Evolutionary conservation across 1,139 yeast genomes (phyloP).

Genomic region (Lodderomyces jiufengensis): DNA sequence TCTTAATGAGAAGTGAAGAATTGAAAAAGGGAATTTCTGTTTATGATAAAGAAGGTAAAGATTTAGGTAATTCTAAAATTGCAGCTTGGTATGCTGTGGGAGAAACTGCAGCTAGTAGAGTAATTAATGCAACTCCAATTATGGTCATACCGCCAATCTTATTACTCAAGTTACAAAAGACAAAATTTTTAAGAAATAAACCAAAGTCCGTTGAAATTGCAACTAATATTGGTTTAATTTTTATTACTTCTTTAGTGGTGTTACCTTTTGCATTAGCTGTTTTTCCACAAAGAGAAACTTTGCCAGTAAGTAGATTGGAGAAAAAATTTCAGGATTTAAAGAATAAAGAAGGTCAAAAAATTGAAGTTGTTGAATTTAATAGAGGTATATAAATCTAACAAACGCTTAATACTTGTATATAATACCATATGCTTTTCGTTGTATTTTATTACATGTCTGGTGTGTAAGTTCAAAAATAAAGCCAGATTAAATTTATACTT

Average conservation of each 20-base stretch:
- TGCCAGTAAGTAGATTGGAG: conserved; percentile 61
- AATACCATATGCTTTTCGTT: too few species aligned
- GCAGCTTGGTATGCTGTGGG: conserved; percentile 95
- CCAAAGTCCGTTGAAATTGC: conserved; percentile 60
- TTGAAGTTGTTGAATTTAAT: conserved; percentile 72
- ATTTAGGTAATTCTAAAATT: conserved; percentile 72
- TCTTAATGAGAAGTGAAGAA: conserved; percentile 93
- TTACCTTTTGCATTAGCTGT: conserved; percentile 93
- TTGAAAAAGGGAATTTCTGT: conserved; percentile 80
- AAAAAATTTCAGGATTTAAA: conserved; percentile 55
- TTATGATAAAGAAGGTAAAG: conserved; percentile 60
- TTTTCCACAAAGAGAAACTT: conserved; percentile 81
- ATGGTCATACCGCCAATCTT: conserved; percentile 94
- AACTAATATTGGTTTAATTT: conserved; percentile 79
- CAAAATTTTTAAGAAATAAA: conserved; percentile 59
- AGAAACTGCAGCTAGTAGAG: conserved; percentile 93
- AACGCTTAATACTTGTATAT: conserved; percentile 1
- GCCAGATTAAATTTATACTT: too few species aligned
- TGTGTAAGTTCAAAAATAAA: conserved; percentile 3
- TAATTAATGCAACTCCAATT: conserved; percentile 92
- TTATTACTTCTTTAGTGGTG: conserved; percentile 79
- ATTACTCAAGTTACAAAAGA: conserved; percentile 70
- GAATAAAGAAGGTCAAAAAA: conserved; percentile 58
- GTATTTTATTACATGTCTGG: not conserved
- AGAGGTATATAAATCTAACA: conserved; percentile 83